Conservation (phyloP, 495 filamentous ascomycete species). For the Xylaria telfairii region DNA sequence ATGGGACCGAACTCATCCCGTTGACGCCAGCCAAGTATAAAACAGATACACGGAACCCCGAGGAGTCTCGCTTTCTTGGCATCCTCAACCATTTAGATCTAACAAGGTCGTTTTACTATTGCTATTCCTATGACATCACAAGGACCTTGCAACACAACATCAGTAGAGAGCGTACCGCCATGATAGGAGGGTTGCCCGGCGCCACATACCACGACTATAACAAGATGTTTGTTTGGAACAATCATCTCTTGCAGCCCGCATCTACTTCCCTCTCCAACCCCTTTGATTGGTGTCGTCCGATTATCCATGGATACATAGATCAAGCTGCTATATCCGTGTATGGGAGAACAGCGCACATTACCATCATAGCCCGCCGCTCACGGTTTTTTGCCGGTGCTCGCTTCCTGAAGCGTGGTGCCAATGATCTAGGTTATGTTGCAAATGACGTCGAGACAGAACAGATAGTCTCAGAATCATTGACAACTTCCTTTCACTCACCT, state of each 20-base stretch:
- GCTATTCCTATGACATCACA: constrained; percentile 97
- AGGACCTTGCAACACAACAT: constrained; percentile 93
- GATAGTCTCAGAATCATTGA: constrained; percentile 91
- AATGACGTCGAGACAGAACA: constrained; percentile 99
- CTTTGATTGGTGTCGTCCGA: constrained; percentile 94
- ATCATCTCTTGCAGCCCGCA: constrained; percentile 82
- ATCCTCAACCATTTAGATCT: constrained; percentile 92
- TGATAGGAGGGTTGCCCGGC: constrained; percentile 66
- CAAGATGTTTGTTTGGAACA: constrained; percentile 98
- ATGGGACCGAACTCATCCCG: constrained; percentile 92
- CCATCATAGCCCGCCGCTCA: constrained; percentile 90
- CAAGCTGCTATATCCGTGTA: constrained; percentile 85
- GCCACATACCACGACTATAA: constrained; percentile 73
- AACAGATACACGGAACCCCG: constrained; percentile 77
- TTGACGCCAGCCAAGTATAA: constrained; percentile 75
- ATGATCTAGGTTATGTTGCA: constrained; percentile 94
- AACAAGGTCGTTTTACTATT: constrained; percentile 93
- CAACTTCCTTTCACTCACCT: constrained; percentile 93
- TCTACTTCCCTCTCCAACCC: constrained; percentile 72
- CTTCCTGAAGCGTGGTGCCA: constrained; percentile 92
- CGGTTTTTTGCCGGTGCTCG: constrained; percentile 93
- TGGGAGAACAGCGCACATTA: constrained; percentile 86
- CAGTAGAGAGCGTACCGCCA: constrained; percentile 72
- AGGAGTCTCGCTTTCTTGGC: constrained; percentile 86
- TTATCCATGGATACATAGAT: constrained; percentile 96